Evolutionary conservation across 768 basidiomycete species (phyloP), one percentile per base, ranked within the genome.

Genomic region (Russula sp.): DNA sequence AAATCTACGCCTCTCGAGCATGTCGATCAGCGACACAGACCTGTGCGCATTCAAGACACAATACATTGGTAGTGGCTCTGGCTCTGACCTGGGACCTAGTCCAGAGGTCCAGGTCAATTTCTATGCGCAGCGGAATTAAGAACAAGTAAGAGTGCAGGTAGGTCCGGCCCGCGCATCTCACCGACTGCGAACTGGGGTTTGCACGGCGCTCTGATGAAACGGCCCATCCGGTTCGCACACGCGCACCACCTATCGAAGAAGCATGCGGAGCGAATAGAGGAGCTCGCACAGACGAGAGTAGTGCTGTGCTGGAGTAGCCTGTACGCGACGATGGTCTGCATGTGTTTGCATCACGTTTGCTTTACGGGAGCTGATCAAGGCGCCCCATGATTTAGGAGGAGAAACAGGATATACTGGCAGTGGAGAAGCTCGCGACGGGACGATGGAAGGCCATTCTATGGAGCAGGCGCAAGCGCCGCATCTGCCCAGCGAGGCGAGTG

Each of bases 161-260:
- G 45, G 61, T 53, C 58, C 41, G 65, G 10, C 35, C 68, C 42
- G 41, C 66, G 51, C 42, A 55, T 16, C 48, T 58, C 39, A 56
- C 65, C 58, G 60, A 32, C 20, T 13, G 25, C 6, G 16, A 22
- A 32, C 60, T 53, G 54, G 86, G 83, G 22, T 93, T 96, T 67
- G 83, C 83, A 11, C 73, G 79, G 22, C 81, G 93, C 88, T 20
- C 74, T 98, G 62, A 91, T 94, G 64, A 89, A 93, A 72, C 81
- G 93, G 35, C 75, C 94, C 41, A 76, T 92, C 54, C 83, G 91
- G 29, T 89, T 93, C 67, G 93, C 90, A 2, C 87, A 91, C 72
- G 90, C 93, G 53, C 88, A 95, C 61, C 93, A 96, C 66, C 70
- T 95, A 65, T 79, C 95, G 63, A 96, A 93, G 80, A 89, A 87